Base-by-base conservation (phyloP, 257 asterid species). In the Anisodus acutangulus region DNA sequence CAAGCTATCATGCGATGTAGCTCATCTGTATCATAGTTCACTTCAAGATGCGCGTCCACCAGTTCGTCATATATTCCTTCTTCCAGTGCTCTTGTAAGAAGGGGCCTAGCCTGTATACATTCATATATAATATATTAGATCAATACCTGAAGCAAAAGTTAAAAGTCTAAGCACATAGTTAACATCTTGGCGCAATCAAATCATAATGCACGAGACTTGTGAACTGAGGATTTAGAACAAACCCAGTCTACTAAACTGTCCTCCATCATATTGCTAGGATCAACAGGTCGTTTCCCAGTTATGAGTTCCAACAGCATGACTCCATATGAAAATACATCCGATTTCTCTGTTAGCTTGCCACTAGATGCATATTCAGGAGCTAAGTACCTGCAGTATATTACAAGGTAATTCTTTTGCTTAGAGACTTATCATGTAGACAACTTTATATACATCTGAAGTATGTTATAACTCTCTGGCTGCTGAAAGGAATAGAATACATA, bases 301-400 rank as follows among this genome's bases (percentile, higher is more conserved):
- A 95, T 88, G 45, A 95, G 91, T 79, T 95, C 99, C 78, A 95
- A 90, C 35, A 95, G 92, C 99, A 95, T 94, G 51, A 95, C 98
- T 12, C 99, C 99, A 53, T 90, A 95, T 79, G 99, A 95, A 88
- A 94, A 94, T 39, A 94, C 98, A 67, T 95, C 99, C 0, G 99
- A 95, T 78, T 95, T 95, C 58, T 95, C 98, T 0, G 97, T 85
- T 72, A 94, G 87, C 89, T 92, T 95, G 15, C 99, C 98, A 68
- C 98, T 95, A 11, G 99, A 93, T 85, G 98, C 99, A 83, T 95
- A 95, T 83, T 95, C 98, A 1, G 99, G 99, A 72, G 99, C 99
- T 53, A 94, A 41, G 88, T 95, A 95, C 89, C 99, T 95, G 86
- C 71, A 81, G 53, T 71, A 37, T 37, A 6, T 66, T 35, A 66